Evolutionary conservation across 352 stramenopile species (phyloP).

Genomic region (Phytophthora idaei): DNA sequence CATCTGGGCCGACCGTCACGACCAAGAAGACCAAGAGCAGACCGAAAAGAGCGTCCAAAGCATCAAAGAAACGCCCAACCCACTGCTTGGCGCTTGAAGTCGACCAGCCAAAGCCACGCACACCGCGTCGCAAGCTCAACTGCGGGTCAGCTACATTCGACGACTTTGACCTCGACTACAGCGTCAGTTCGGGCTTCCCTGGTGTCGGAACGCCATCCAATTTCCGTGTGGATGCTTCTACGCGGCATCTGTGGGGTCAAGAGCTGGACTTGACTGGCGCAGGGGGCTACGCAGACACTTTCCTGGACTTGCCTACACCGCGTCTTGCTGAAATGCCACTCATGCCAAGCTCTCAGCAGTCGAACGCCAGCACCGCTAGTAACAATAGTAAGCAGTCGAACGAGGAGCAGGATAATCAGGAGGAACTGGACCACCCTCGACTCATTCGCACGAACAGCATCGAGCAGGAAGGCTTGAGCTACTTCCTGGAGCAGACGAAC

Average conservation of each 20-base stretch:
- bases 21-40: slow-evolving; percentile 50
- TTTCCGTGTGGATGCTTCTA: slow-evolving; percentile 41
- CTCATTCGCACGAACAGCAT: slow-evolving; percentile 72
- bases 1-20: slow-evolving; percentile 15
- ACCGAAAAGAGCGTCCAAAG: slow-evolving; percentile 28
- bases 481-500: slow-evolving; percentile 76
- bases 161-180: slow-evolving; percentile 51
- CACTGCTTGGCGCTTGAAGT: slow-evolving; percentile 61
- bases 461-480: slow-evolving; percentile 77
- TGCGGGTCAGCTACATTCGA: slow-evolving; percentile 62
- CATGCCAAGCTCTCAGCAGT: slow-evolving; percentile 29
- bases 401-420: slow-evolving; percentile 17
- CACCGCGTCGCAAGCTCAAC: slow-evolving; percentile 69
- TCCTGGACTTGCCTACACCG: slow-evolving; percentile 76
- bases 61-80: slow-evolving; percentile 63
- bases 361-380: slow-evolving; percentile 23
- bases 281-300: slow-evolving; percentile 61
- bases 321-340: slow-evolving; percentile 54
- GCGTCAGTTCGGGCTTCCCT: slow-evolving; percentile 37
- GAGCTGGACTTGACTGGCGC: slow-evolving; percentile 61
- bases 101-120: slow-evolving; percentile 68
- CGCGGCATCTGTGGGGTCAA: slow-evolving; percentile 61
- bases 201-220: slow-evolving; percentile 77
- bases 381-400: slow-evolving; percentile 22
- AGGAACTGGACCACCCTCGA: slow-evolving; percentile 52